phyloP scores from a whole-genome alignment of 192 early-diverging fungal genomes.

The Backusella sp. region DNA sequence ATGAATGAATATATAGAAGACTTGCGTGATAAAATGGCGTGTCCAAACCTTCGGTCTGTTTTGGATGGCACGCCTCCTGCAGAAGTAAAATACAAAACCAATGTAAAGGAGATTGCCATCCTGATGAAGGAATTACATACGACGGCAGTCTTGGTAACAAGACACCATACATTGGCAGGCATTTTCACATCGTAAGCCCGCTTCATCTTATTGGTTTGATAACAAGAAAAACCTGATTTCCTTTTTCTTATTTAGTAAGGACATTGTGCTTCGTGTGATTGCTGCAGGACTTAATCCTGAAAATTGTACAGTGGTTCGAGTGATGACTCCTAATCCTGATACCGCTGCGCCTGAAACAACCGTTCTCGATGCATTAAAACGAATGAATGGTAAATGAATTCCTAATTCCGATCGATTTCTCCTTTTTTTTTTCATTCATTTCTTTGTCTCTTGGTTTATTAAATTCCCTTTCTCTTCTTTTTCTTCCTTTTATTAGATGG shows the following conservation, averaged over 20 bases:
- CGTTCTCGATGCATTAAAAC: slow-evolving; percentile 80
- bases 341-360: slow-evolving; percentile 67
- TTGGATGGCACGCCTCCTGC: slow-evolving; percentile 65
- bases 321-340: slow-evolving; percentile 95
- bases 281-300: slow-evolving; percentile 85
- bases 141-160: slow-evolving; percentile 75
- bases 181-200: slow-evolving; percentile 70
- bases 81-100: slow-evolving; percentile 62
- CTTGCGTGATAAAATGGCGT: slow-evolving; percentile 83
- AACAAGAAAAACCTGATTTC: not conserved
- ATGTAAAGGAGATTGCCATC: slow-evolving; percentile 70
- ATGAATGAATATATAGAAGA: slow-evolving; percentile 71
- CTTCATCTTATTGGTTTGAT: not conserved
- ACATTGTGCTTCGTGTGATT: slow-evolving; percentile 85
- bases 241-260: slow-evolving; percentile 38
- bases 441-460: not conserved
- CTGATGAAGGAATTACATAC: slow-evolving; percentile 72
- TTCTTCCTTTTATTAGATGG: slow-evolving; percentile 48
- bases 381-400: slow-evolving; percentile 69
- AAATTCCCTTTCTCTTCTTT: not conserved
- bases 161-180: slow-evolving; percentile 74
- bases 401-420: not conserved
- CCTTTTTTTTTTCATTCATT: not conserved
- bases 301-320: slow-evolving; percentile 91
- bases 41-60: slow-evolving; percentile 87